Conservation (phyloP, 176 grass and related monocot species). For the Bromus sterilis region DNA sequence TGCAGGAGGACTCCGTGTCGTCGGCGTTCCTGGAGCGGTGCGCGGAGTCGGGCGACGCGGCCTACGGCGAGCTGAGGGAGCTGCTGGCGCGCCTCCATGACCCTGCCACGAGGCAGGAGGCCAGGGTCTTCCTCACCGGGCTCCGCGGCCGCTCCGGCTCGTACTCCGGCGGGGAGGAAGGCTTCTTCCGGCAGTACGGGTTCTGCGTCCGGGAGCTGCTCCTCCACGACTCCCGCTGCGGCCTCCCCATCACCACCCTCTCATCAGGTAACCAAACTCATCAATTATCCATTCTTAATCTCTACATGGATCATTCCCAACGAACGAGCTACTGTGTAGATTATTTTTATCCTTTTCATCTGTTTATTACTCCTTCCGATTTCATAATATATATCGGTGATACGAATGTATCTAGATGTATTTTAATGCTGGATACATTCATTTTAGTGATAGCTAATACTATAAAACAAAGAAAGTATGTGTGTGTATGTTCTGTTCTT, state of each 20-base stretch:
- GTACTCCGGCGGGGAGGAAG: background rate
- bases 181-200: slow-evolving; percentile 17
- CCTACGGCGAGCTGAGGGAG: slow-evolving; percentile 37
- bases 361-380: background rate
- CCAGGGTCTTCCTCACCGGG: slow-evolving; percentile 21
- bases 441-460: too few relatives aligned
- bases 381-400: too few relatives aligned
- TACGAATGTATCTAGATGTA: too few relatives aligned
- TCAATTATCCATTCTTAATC: too few relatives aligned
- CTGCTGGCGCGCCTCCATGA: slow-evolving; percentile 27
- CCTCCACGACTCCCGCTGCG: background rate
- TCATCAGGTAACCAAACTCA: background rate
- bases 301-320: background rate
- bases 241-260: background rate
- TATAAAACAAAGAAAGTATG: too few relatives aligned
- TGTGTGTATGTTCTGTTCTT: background rate
- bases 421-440: too few relatives aligned
- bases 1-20: background rate
- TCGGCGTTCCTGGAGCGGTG: slow-evolving; percentile 28
- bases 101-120: slow-evolving; percentile 15
- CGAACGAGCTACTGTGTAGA: background rate
- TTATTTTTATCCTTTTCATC: background rate
- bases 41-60: slow-evolving; percentile 27
- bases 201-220: slow-evolving; percentile 31
- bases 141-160: background rate